Conservation (phyloP, 2,329 filamentous ascomycete genomes). For the Madurella mycetomatis region DNA sequence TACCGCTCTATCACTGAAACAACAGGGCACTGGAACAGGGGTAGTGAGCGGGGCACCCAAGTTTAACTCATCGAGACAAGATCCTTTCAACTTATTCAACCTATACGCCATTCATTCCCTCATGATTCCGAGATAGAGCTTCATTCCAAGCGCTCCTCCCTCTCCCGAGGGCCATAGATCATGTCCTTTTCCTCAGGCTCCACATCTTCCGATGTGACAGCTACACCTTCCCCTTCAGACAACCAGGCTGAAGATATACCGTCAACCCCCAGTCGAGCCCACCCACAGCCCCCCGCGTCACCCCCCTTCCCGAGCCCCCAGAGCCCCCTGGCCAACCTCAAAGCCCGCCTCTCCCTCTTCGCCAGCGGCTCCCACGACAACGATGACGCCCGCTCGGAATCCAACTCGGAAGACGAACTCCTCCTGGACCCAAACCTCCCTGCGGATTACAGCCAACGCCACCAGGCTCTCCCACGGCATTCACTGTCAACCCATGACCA, state of each 20-base stretch:
- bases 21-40: too few relatives aligned
- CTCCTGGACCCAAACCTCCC: constrained; percentile 52
- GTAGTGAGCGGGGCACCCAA: too few relatives aligned
- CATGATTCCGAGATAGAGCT: constrained; percentile 2
- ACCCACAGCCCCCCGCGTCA: constrained; percentile 5
- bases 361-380: constrained; percentile 35
- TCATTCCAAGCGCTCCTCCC: background rate
- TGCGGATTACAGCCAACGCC: constrained; percentile 37
- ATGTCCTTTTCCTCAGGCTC: constrained; percentile 32
- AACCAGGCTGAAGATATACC: constrained; percentile 25
- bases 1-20: too few relatives aligned
- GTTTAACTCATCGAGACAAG: background rate
- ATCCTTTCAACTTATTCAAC: background rate
- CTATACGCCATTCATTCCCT: background rate
- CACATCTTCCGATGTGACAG: constrained; percentile 20
- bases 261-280: constrained; percentile 17
- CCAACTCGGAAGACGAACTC: constrained; percentile 50
- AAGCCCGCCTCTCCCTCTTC: constrained; percentile 37
- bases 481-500: constrained; percentile 26
- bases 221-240: constrained; percentile 28
- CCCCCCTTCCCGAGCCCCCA: constrained; percentile 4
- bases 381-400: constrained; percentile 39
- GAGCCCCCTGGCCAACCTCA: constrained; percentile 25
- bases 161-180: constrained; percentile 12
- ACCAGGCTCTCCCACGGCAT: constrained; percentile 18